phyloP scores from a whole-genome alignment of 192 early-diverging fungal genomes.

The Podila epicladia region DNA sequence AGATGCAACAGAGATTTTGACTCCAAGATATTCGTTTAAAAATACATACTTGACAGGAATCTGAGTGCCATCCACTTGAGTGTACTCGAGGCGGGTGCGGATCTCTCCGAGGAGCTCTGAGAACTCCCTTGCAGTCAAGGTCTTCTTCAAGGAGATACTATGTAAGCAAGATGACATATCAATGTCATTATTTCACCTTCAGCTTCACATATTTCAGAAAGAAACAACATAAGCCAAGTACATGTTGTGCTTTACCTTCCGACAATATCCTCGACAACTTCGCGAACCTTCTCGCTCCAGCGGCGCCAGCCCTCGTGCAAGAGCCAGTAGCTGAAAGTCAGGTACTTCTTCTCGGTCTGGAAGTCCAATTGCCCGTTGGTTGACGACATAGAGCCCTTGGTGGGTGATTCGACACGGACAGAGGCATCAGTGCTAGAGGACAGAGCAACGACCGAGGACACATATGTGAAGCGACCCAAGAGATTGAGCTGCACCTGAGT shows the following conservation, averaged over 20 bases:
- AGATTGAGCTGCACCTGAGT: constrained; percentile 92
- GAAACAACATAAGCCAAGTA: not conserved
- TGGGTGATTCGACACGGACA: constrained; percentile 47
- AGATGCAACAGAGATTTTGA: too few relatives aligned
- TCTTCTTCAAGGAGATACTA: constrained; percentile 72
- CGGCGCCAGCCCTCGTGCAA: constrained; percentile 88
- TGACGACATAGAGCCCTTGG: constrained; percentile 31
- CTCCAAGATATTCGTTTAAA: not conserved
- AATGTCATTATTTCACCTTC: not conserved
- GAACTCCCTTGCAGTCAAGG: constrained; percentile 69
- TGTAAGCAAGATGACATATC: not conserved
- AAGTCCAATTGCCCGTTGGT: constrained; percentile 56
- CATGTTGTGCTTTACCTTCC: constrained; percentile 55
- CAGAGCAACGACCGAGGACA: constrained; percentile 74
- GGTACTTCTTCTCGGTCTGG: constrained; percentile 79
- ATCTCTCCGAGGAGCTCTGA: constrained; percentile 62
- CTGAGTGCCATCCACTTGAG: constrained; percentile 37
- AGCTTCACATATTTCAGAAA: not conserved
- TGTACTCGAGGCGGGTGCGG: constrained; percentile 65
- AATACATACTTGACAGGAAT: constrained; percentile 43
- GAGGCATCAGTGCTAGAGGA: constrained; percentile 59
- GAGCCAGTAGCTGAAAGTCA: constrained; percentile 93
- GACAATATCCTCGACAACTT: constrained; percentile 72
- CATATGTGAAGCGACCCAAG: constrained; percentile 90
- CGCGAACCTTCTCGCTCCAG: constrained; percentile 70